Evolutionary conservation across 2,329 filamentous ascomycete genomes (phyloP), one percentile per base, ranked within the genome.

Genomic region (Rhynchosporium graminicola): DNA sequence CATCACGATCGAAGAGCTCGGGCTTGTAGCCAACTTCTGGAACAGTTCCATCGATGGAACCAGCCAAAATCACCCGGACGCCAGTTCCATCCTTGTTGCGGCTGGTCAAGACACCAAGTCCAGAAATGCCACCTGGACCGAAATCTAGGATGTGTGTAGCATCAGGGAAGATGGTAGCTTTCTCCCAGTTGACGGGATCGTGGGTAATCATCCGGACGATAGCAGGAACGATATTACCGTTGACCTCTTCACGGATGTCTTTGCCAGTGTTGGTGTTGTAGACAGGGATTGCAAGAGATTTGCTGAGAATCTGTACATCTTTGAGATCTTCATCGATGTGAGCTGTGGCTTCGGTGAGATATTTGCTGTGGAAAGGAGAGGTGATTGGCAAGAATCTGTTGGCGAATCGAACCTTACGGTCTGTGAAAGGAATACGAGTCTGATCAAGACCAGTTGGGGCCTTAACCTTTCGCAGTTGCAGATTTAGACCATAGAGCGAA

Each of bases 11-110:
- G 71, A 99, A 99, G 57, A 99, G 83, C 78, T 99, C 95, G 2
- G 94, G 90, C 83, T 99, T 99, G 82, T 97, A 99, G 60, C 95
- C 95, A 65, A 99, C 89, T 77, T 98, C 95, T 38, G 84, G 82
- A 63, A 96, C 89, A 26, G 92, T 92, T 57, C 94, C 94, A 72
- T 94, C 91, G 71, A 99, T 89, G n/a, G 92, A 85, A 67, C 96
- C 95, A 48, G 92, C 95, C 63, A 99, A 84, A 68, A 99, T 97
- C 68, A 99, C 93, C 65, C 94, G 92, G 42, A 99, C 95, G 72
- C 95, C 95, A 62, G 92, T 98, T 67, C 95, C 95, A 76, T 99
- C 96, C 82, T 99, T 99, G 84, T 98, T 99, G 72, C 95, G 91
- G 82, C 96, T 98, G 62, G 95, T 99, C 67, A 99, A 82, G 51